These are phyloP conservation scores for Lactarius akahatsu DNA, from an alignment of 768 basidiomycete species.

Conservation along the genomic window DNA sequence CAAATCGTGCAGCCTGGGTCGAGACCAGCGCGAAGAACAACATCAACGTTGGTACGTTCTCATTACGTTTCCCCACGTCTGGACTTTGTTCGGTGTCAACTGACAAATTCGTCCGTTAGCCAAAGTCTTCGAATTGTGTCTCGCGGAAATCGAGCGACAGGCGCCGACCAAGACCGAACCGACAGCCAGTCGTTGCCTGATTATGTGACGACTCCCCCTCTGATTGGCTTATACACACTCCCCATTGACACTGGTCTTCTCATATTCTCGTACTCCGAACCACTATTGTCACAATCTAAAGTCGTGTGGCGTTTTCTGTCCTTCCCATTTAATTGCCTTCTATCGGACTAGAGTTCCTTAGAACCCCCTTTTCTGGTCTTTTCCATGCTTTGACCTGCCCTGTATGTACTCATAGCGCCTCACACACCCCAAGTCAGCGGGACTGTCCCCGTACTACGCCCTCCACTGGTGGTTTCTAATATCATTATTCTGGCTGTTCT, in stretches of 20 bases:
- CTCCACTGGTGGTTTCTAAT: constrained; percentile 33
- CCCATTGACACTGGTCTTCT: constrained; percentile 16
- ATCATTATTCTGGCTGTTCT: constrained; percentile 23
- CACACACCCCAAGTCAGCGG: constrained; percentile 24
- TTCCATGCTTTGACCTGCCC: constrained; percentile 18
- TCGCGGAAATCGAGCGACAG: constrained; percentile 79
- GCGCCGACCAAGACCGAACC: constrained; percentile 50
- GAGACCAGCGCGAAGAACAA: constrained; percentile 90
- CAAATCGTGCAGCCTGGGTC: constrained; percentile 73
- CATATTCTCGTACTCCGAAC: constrained; percentile 12
- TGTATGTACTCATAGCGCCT: constrained; percentile 30
- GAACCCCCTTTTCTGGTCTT: constrained; percentile 19
- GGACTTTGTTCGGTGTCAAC: constrained; percentile 11
- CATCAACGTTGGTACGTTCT: constrained; percentile 77
- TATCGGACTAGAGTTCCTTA: constrained; percentile 25
- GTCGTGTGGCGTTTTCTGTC: constrained; percentile 12
- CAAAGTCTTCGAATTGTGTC: constrained; percentile 81
- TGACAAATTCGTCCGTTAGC: constrained; percentile 40
- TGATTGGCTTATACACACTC: constrained; percentile 3
- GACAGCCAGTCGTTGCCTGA: constrained; percentile 46
- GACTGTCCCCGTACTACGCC: constrained; percentile 28
- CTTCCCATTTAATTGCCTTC: constrained; percentile 17
- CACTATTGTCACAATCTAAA: constrained; percentile 17
- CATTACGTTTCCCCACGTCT: constrained; percentile 7
- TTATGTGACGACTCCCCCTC: constrained; percentile 48